phyloP scores from a whole-genome alignment of 805 yeast genomes.

The Teunomyces pallodes region DNA sequence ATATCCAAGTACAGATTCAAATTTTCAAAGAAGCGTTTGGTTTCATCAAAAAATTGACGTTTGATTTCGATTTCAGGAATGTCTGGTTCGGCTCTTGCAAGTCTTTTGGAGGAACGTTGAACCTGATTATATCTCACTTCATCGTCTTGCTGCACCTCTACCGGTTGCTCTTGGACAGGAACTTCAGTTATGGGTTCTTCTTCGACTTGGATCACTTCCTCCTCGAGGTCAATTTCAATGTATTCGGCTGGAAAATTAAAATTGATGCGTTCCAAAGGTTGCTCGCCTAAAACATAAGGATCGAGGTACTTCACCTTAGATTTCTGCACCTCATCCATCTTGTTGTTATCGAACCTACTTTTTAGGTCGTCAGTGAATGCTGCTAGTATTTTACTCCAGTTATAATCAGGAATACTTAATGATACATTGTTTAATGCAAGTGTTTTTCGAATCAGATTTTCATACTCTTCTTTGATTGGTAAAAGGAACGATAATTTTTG shows the following conservation, averaged over 20 bases:
- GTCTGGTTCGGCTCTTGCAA: constrained; percentile 25
- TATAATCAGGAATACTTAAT: constrained; percentile 3
- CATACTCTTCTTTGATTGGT: constrained; percentile 30
- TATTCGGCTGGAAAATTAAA: constrained; percentile 22
- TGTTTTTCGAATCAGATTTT: constrained; percentile 16
- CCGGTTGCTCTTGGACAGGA: not conserved
- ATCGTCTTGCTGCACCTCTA: constrained; percentile 11
- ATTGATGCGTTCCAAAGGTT: constrained; percentile 44
- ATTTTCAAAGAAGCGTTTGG: constrained; percentile 21
- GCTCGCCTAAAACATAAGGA: constrained; percentile 49
- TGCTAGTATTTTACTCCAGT: constrained; percentile 29
- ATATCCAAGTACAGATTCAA: constrained; percentile 16
- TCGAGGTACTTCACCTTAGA: constrained; percentile 47
- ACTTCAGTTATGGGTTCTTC: constrained; percentile 11
- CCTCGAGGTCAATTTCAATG: constrained; percentile 1
- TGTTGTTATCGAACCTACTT: constrained; percentile 29
- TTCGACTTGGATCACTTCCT: constrained; percentile 4
- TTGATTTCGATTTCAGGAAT: constrained; percentile 22
- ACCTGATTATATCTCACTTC: constrained; percentile 14
- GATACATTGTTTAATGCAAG: constrained; percentile 3
- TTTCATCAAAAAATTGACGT: constrained; percentile 24
- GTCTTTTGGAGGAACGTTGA: constrained; percentile 31
- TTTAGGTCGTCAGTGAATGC: constrained; percentile 34
- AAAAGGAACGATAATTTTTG: constrained; percentile 26
- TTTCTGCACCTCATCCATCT: constrained; percentile 33